Base-by-base conservation (phyloP, 1,284 basidiomycete genomes). In the Cryptococcus neoformans region DNA sequence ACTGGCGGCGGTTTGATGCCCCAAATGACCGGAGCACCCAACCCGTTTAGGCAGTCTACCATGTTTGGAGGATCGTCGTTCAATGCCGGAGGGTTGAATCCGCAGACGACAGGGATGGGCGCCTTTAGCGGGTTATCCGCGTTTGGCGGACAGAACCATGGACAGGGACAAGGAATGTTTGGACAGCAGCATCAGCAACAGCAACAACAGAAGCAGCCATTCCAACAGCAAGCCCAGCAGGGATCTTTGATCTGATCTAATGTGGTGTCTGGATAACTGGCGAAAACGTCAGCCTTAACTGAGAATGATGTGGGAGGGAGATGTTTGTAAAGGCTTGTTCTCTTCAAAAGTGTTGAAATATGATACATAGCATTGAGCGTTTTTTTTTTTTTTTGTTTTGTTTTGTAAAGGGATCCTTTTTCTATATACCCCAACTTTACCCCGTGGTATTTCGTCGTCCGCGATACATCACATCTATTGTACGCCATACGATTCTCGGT, bases 21-120 rank as follows among this genome's bases (percentile, higher is more conserved):
- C 28, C 72, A 73, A 50, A 54, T 54, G 54, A 74, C 69, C 1
- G 73, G 72, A 2, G 93, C 65, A 8, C 28, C 28, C 28, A 76
- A 76, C 50, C 74, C 74, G 10, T 76, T 76, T 65, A 62, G 73
- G 49, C 67, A 67, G 51, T 53, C 53, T 14, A 57, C 48, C n/a
- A 54, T 62, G 57, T 51, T 57, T 41, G 44, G 47, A 37, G 45
- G 40, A 41, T 11, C 51, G 21, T 37, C 9, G 12, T 37, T 38
- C 12, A 53, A 44, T 49, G 47, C 34, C 7, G 45, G 45, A 12
- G 48, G 41, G 41, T 34, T 54, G 46, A 55, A 51, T 14, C 38
- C 17, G 40, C 45, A 48, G 37, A 10, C 21, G 21, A 57, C 46
- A 12, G 55, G 53, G 16, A 44, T 54, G 38, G 70, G 68, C 3